phyloP scores from a whole-genome alignment of 805 yeast genomes.

The Suhomyces kilbournensis region DNA sequence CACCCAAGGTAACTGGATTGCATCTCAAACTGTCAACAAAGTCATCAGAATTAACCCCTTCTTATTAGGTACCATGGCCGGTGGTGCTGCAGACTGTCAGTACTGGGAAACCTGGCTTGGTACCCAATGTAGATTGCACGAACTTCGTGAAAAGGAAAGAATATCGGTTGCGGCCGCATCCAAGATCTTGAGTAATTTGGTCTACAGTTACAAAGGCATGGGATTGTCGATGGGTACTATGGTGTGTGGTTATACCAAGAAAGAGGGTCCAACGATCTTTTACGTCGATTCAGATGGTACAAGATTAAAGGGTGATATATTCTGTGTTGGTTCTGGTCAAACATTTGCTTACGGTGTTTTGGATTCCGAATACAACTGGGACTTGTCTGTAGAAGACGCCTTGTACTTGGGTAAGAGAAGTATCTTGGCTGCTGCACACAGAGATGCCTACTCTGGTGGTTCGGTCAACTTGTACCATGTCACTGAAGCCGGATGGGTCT shows the following conservation, averaged over 20 bases:
- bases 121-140: conserved; percentile 91
- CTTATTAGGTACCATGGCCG: conserved; percentile 96
- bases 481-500: conserved; percentile 90
- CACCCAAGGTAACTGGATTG: conserved; percentile 96
- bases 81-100: conserved; percentile 99
- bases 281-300: conserved; percentile 98
- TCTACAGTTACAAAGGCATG: conserved; percentile 92
- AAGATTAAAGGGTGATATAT: conserved; percentile 87
- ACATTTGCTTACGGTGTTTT: conserved; percentile 98
- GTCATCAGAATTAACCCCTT: conserved; percentile 96
- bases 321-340: conserved; percentile 99
- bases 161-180: conserved; percentile 96
- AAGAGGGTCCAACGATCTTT: conserved; percentile 92
- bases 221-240: conserved; percentile 99
- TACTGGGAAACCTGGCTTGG: conserved; percentile 99
- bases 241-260: conserved; percentile 95
- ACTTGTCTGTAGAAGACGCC: conserved; percentile 88
- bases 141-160: conserved; percentile 89
- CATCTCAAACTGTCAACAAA: conserved; percentile 95
- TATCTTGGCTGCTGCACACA: conserved; percentile 94
- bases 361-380: conserved; percentile 91
- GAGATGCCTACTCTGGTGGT: conserved; percentile 98
- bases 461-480: conserved; percentile 91
- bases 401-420: conserved; percentile 91
- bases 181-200: conserved; percentile 85